Evolutionary conservation across 2,329 filamentous ascomycete species (phyloP).

Genomic region (Thelonectria olida): DNA sequence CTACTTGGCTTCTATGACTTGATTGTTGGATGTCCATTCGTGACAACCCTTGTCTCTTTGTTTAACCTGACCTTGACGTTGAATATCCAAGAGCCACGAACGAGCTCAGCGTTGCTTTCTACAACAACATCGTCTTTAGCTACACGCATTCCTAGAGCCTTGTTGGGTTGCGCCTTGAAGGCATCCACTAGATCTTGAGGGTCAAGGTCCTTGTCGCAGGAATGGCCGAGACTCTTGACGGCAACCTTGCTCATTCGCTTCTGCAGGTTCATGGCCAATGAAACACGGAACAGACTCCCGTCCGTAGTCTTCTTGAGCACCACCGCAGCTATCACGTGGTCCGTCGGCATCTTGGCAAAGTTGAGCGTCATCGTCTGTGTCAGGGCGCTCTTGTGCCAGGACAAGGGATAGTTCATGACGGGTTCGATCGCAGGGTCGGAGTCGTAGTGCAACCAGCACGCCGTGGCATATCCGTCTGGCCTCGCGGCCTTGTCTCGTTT

Average conservation of each 20-base stretch:
- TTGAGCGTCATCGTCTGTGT: constrained; percentile 19
- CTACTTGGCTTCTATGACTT: too few relatives aligned
- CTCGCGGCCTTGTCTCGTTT: constrained; percentile 7
- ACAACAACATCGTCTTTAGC: not conserved
- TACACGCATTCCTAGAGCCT: not conserved
- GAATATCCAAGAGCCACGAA: constrained; percentile 16
- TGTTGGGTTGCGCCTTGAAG: not conserved
- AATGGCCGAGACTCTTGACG: not conserved
- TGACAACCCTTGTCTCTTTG: not conserved
- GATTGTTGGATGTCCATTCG: too few relatives aligned
- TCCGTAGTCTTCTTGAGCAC: not conserved
- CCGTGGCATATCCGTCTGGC: not conserved
- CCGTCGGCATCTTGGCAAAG: not conserved
- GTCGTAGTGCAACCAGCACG: constrained; percentile 22
- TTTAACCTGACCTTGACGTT: not conserved
- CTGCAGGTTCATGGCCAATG: constrained; percentile 8
- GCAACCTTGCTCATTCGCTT: not conserved
- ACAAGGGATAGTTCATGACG: not conserved
- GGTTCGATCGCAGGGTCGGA: not conserved
- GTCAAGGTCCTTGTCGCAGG: not conserved
- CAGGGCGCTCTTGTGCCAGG: constrained; percentile 9
- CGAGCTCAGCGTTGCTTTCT: not conserved
- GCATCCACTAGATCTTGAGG: not conserved
- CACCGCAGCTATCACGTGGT: not conserved
- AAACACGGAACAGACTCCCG: constrained; percentile 2